phyloP scores from a whole-genome alignment of 108 stramenopile species.

The Nitzschia sp. region DNA sequence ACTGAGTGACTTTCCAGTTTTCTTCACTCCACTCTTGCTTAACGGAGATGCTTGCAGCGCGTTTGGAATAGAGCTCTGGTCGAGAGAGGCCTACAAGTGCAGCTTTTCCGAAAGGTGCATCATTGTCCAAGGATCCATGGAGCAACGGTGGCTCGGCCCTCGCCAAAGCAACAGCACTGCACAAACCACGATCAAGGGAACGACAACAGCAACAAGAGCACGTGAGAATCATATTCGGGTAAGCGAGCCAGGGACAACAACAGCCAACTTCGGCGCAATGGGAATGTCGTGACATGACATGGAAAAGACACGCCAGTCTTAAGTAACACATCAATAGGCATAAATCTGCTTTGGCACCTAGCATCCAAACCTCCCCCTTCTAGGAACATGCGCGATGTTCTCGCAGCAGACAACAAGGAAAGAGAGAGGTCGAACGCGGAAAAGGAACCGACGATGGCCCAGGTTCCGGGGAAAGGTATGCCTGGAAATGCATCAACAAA shows the following conservation, averaged over 20 bases:
- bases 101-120: conserved; percentile 9
- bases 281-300: too few relatives aligned
- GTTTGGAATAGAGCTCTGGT: background rate
- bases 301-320: too few relatives aligned
- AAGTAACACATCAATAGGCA: too few relatives aligned
- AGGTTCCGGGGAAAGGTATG: too few relatives aligned
- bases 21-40: conserved; percentile 36
- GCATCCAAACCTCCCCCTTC: too few relatives aligned
- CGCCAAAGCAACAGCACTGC: conserved; percentile 12
- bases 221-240: background rate
- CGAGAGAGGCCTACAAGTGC: conserved; percentile 6
- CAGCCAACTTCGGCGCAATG: too few relatives aligned
- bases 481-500: too few relatives aligned
- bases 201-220: background rate
- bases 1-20: conserved; percentile 35
- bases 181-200: background rate
- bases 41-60: conserved; percentile 23
- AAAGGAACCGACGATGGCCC: too few relatives aligned
- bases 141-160: background rate
- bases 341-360: too few relatives aligned
- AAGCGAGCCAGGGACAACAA: background rate
- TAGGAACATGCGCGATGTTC: too few relatives aligned
- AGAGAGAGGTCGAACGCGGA: too few relatives aligned
- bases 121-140: conserved; percentile 5
- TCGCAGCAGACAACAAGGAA: too few relatives aligned